These are phyloP conservation scores for Bolboschoenus planiculmis DNA, from an alignment of 176 grass and related monocot genomes.

Conservation along the genomic window DNA sequence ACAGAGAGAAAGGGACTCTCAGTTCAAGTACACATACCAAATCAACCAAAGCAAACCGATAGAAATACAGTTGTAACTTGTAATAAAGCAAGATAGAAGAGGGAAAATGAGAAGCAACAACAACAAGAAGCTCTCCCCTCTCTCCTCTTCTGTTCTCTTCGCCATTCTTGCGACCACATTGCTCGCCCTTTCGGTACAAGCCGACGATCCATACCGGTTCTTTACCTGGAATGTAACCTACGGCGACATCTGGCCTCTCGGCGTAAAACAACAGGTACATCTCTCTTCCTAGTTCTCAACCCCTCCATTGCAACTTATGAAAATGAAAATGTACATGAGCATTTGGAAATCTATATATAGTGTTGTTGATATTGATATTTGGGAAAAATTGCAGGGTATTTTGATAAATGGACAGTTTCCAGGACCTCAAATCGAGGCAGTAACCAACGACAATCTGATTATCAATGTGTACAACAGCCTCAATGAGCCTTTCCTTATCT, in stretches of 20 bases:
- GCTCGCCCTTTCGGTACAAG: conserved; percentile 25
- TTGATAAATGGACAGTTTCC: conserved; percentile 88
- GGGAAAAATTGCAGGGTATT: conserved; percentile 50
- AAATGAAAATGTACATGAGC: background rate
- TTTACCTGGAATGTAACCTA: conserved; percentile 83
- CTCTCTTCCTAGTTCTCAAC: background rate
- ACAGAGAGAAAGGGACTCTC: background rate
- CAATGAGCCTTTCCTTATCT: conserved; percentile 83
- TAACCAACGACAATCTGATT: conserved; percentile 90
- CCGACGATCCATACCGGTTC: conserved; percentile 83
- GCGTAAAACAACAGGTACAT: conserved; percentile 74
- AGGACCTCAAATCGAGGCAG: conserved; percentile 85
- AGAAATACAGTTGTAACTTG: background rate
- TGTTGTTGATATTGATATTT: background rate
- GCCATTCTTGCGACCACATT: background rate
- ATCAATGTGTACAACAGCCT: conserved; percentile 90
- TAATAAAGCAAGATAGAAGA: background rate
- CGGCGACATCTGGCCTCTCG: conserved; percentile 75
- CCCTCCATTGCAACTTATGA: background rate
- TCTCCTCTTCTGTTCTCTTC: background rate
- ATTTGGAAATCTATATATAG: background rate
- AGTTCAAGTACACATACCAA: conserved; percentile 19
- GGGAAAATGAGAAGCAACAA: background rate
- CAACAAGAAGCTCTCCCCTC: background rate
- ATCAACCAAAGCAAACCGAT: background rate